Base-by-base conservation (phyloP, 2,329 filamentous ascomycete genomes). In the Colletotrichum musicola region DNA sequence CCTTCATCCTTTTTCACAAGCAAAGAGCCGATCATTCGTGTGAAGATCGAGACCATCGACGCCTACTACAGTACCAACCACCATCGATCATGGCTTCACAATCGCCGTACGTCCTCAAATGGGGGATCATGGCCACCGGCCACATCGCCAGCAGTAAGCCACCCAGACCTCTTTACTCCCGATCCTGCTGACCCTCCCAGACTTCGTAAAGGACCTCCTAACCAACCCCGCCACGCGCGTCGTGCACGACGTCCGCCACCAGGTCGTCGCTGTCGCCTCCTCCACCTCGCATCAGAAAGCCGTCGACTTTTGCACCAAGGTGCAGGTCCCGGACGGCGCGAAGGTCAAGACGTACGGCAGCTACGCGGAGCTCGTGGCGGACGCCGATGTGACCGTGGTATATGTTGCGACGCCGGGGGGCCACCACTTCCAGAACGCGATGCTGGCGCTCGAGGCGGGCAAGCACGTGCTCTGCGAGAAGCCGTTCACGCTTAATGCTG, bases 391-490 rank as follows among this genome's bases (percentile, higher is more conserved):
- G 72, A 92, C 97, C 78, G 93, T 97, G 73, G 82, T 97, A 81
- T 97, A 97, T 79, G 89, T 97, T 62, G 94, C 93, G 22, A 97
- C 94, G 3, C 94, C 94, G 16, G 94, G 97, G 82, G 95, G 92
- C 74, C 94, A 97, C 79, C 94, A 97, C 83, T 97, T 94, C 83
- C 93, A 97, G 79, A 95, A 97, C 81, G 88, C 89, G 71, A 93
- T 94, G 88, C 87, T 97, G 16, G 92, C 90, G 47, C 85, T 97
- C 35, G 88, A 93, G 72, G 92, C 92, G 4, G 92, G 93, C 74
- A 97, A 97, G 85, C 87, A 95, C 74, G 93, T 97, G 35, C 87
- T 97, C 30, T 97, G 94, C 79, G 94, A 97, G 81, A 97, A 97
- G 85, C 89, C 94, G 0, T 91, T 97, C 74, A 97, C 94, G 1